Base-by-base conservation (phyloP, 2,329 filamentous ascomycete species). In the Ampelomyces quisqualis region DNA sequence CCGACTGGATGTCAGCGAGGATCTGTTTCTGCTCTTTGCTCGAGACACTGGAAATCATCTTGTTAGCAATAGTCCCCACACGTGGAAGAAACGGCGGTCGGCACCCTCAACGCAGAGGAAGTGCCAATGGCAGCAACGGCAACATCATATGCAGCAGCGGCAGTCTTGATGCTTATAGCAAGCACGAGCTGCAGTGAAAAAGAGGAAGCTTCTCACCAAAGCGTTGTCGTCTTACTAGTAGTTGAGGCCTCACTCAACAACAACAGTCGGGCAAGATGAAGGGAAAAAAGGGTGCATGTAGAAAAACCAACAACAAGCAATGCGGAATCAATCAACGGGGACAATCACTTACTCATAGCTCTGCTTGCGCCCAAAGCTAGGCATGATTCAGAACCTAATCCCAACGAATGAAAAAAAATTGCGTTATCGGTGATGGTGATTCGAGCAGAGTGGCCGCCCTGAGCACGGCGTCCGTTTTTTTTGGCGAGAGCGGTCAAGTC, bases 11-110 rank as follows among this genome's bases (percentile, higher is more conserved):
- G 41, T 69, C 66, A 38, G 60, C 59, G 49, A 66, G 58, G 43
- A 68, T 66, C 59, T 68, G 60, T 57, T 68, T 67, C 50, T 67
- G 62, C 57, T 67, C 65, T 54, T 59, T 60, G 37, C 54, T 45
- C 20, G 62, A 55, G 38, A 50, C 60, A 58, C 64, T 67, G 51
- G 9, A n/a, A n/a, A n/a, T 19, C 19, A 38, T 13, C 10, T 17
- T 18, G 47, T 57, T 18, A 34, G 32, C 21, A 17, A 24, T 17
- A 3, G 32, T 23, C 32, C 32, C 23, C 23, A 10, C 4, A 13
- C 9, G 19, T 23, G 21, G 13, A 13, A 24, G 21, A 34, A 28
- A 18, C n/a, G 21, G 32, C 22, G 22, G 32, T 18, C 13, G 18
- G 32, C 21, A 22, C 4, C 13, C 9, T 23, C 32, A 17, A 31